A percentile compares a stretch with the other conserved stretches of the same genome.
Conservation (phyloP, 495 filamentous ascomycete genomes). For the Parachaetomium inaequale region DNA sequence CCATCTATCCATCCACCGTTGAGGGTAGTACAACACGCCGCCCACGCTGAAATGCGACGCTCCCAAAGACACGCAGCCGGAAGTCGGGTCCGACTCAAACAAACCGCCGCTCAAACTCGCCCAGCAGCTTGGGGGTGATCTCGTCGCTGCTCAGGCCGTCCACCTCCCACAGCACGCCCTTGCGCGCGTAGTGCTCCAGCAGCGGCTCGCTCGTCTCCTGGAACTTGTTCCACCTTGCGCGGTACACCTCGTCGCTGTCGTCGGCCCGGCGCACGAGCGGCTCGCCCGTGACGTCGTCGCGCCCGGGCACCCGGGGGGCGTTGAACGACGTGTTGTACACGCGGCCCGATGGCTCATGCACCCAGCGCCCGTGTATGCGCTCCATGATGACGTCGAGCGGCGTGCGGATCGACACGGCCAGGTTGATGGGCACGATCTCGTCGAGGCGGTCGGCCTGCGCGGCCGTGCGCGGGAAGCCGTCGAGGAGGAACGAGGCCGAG, state of each 20-base stretch:
- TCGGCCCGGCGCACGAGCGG: constrained; percentile 75
- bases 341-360: constrained; percentile 86
- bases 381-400: constrained; percentile 77
- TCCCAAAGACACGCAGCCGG: not conserved
- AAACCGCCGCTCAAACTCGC: constrained; percentile 77
- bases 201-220: constrained; percentile 80
- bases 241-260: constrained; percentile 84
- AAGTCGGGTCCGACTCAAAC: constrained; percentile 1
- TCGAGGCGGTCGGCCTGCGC: constrained; percentile 74
- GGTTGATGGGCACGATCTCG: constrained; percentile 80
- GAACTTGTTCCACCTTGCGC: constrained; percentile 71
- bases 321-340: constrained; percentile 96
- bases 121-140: constrained; percentile 80
- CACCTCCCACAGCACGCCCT: constrained; percentile 85
- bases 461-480: constrained; percentile 91
- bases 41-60: not conserved
- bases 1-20: constrained; percentile 7
- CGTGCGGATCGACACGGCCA: constrained; percentile 69
- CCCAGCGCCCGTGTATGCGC: constrained; percentile 86
- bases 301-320: constrained; percentile 70
- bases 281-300: constrained; percentile 91
- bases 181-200: constrained; percentile 81
- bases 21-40: constrained; percentile 3
- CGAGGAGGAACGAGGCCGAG: constrained; percentile 84
- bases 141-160: constrained; percentile 86